phyloP scores from a whole-genome alignment of 176 grass and related monocot species.

The Poa pratensis region DNA sequence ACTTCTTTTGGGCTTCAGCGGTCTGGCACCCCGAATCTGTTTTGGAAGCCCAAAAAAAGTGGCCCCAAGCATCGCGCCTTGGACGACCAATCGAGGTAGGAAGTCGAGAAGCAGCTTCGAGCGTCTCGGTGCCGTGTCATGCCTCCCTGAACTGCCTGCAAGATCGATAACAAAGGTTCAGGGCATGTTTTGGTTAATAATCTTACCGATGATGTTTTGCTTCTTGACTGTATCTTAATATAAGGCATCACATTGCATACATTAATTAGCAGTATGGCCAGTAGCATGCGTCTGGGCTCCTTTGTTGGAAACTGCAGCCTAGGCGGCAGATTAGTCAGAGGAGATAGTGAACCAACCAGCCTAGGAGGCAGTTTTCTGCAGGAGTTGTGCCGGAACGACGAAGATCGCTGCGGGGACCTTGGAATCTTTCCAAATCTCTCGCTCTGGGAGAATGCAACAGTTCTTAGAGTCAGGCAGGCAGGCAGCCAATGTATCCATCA shows the following conservation, averaged over 20 bases:
- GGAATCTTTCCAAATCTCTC: not conserved
- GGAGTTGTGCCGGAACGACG: no score
- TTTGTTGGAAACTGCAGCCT: not conserved
- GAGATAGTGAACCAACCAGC: not conserved
- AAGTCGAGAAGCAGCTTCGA: no score
- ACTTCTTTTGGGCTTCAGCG: no score
- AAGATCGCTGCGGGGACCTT: slow-evolving; percentile 3
- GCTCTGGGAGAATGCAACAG: not conserved
- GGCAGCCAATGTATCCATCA: not conserved
- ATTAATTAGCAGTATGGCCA: not conserved
- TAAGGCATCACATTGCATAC: not conserved
- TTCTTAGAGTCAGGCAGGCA: not conserved
- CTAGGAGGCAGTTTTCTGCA: not conserved
- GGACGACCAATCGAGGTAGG: no score
- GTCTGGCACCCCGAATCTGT: no score
- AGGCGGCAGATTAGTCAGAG: not conserved
- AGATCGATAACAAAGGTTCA: not conserved
- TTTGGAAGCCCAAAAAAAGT: no score
- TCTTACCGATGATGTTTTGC: not conserved
- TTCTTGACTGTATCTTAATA: not conserved
- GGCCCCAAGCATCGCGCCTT: no score
- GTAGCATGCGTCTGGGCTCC: not conserved
- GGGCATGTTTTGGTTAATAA: not conserved
- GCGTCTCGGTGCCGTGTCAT: no score
- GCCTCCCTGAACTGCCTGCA: no score